Conservation (phyloP, 2,329 filamentous ascomycete species). For the Colletotrichum musae region DNA sequence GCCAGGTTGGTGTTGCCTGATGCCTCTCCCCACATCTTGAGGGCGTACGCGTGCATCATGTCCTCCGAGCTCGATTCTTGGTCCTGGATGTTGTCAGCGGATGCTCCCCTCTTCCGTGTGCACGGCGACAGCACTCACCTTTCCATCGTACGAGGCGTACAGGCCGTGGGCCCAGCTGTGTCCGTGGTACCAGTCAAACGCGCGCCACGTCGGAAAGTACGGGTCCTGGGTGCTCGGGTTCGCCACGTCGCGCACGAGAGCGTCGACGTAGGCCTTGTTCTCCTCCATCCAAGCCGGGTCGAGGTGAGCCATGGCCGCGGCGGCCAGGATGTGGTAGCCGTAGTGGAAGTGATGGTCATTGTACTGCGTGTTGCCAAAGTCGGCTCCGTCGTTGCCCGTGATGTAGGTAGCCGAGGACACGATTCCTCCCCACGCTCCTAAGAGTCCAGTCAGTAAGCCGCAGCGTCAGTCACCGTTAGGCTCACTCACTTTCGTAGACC, state of each 20-base stretch:
- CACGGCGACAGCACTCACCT: constrained; percentile 57
- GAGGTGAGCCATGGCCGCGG: constrained; percentile 84
- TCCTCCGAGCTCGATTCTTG: constrained; percentile 94
- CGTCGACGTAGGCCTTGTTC: constrained; percentile 87
- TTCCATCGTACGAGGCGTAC: constrained; percentile 79
- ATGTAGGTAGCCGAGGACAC: constrained; percentile 82
- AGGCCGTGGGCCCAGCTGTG: constrained; percentile 94
- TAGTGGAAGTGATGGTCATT: constrained; percentile 85
- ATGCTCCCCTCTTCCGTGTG: too few relatives aligned
- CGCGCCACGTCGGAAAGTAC: constrained; percentile 85
- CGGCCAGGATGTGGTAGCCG: constrained; percentile 91
- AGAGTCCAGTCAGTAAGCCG: constrained; percentile 19
- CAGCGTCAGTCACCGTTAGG: background rate
- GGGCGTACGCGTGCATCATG: constrained; percentile 85
- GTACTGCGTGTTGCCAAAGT: constrained; percentile 93
- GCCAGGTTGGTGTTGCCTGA: constrained; percentile 85
- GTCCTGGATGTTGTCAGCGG: constrained; percentile 56
- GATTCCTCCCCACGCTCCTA: constrained; percentile 82
- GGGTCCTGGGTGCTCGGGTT: constrained; percentile 81
- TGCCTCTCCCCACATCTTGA: constrained; percentile 94
- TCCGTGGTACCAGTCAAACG: constrained; percentile 95
- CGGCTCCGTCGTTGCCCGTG: constrained; percentile 77
- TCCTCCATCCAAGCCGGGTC: constrained; percentile 80
- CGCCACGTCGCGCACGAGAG: constrained; percentile 84
- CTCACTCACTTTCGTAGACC: constrained; percentile 71